Conservation (phyloP, 2,329 filamentous ascomycete species). For the Trichoderma sp. region DNA sequence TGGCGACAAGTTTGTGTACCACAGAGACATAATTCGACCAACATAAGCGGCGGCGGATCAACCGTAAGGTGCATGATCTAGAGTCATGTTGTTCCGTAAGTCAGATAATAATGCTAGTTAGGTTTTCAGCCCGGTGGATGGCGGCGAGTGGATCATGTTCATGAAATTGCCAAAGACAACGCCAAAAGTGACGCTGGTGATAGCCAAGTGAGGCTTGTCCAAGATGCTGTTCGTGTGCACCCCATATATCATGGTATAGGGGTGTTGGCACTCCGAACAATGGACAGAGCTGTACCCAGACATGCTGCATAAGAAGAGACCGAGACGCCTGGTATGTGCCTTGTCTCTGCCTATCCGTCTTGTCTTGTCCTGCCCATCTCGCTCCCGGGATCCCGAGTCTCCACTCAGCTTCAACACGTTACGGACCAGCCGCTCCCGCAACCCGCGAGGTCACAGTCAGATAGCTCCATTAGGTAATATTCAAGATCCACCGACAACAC, state of each 20-base stretch:
- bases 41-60: constrained; percentile 10
- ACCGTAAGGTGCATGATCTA: background rate
- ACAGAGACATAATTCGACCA: constrained; percentile 18
- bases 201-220: background rate
- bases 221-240: background rate
- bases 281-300: background rate
- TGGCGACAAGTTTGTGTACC: constrained; percentile 18
- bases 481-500: background rate
- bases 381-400: constrained; percentile 1
- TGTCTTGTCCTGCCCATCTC: background rate
- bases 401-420: background rate
- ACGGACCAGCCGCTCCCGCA: background rate
- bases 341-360: background rate
- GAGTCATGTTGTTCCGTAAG: background rate
- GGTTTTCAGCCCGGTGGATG: background rate
- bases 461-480: background rate
- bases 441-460: background rate
- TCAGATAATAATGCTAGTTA: background rate
- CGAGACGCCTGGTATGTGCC: background rate
- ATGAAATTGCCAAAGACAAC: background rate
- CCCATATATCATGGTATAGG: background rate
- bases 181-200: background rate
- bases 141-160: background rate
- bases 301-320: background rate
- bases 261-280: background rate